Conservation (phyloP, 2,329 filamentous ascomycete genomes). For the Torrubiellomyces zombiae region DNA sequence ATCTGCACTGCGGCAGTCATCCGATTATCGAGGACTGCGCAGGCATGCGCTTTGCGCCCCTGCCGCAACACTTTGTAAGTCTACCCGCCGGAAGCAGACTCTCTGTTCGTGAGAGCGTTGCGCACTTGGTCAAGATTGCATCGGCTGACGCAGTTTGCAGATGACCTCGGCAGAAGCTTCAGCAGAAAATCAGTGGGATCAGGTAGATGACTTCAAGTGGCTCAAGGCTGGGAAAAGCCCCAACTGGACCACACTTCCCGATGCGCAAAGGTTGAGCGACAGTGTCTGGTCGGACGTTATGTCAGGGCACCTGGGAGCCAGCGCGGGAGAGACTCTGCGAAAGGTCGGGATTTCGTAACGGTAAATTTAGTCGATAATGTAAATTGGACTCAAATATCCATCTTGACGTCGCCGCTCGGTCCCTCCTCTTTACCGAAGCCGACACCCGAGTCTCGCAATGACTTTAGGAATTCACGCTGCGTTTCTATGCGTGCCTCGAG, state of each 20-base stretch:
- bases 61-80: constrained; percentile 55
- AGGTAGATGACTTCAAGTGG: constrained; percentile 98
- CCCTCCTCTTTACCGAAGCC: constrained; percentile 15
- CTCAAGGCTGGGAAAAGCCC: constrained; percentile 72
- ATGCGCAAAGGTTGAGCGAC: constrained; percentile 39
- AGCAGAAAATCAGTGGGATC: constrained; percentile 58
- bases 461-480: constrained; percentile 42
- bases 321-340: constrained; percentile 48
- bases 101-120: too few relatives aligned
- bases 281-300: constrained; percentile 54
- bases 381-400: constrained; percentile 19
- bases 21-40: constrained; percentile 89
- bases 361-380: neutral
- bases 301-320: constrained; percentile 42
- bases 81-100: too few relatives aligned
- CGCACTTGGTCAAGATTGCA: too few relatives aligned
- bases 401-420: constrained; percentile 16
- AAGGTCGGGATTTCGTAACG: constrained; percentile 24
- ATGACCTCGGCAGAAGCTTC: too few relatives aligned
- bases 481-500: constrained; percentile 45
- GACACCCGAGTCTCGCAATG: constrained; percentile 31
- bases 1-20: constrained; percentile 63
- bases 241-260: constrained; percentile 62
- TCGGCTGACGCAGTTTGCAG: too few relatives aligned
- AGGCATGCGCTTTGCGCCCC: constrained; percentile 59